Evolutionary conservation across 2,329 filamentous ascomycete genomes (phyloP).

Genomic region (Pseudogymnoascus sp.): DNA sequence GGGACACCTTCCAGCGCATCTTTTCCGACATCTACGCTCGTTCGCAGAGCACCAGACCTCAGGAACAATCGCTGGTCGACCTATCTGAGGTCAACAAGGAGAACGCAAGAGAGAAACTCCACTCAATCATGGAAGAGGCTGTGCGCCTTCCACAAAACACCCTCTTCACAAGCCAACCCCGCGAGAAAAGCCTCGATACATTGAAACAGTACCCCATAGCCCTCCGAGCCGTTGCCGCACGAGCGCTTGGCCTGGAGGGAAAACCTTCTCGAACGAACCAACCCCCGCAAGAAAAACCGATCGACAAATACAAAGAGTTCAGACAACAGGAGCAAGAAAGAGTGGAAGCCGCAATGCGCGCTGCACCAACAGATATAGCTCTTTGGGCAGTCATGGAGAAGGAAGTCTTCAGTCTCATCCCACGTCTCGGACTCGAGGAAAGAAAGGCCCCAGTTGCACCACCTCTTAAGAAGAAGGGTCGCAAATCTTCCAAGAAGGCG

Average conservation of each 20-base stretch:
- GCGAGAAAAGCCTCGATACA: constrained; percentile 8
- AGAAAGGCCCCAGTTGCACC: background rate
- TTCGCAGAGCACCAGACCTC: constrained; percentile 20
- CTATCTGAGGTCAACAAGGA: constrained; percentile 1
- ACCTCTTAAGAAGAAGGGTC: constrained; percentile 12
- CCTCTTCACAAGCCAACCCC: constrained; percentile 1
- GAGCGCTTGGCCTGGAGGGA: constrained; percentile 23
- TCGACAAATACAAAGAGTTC: constrained; percentile 18
- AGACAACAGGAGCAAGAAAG: constrained; percentile 40
- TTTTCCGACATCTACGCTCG: constrained; percentile 50
- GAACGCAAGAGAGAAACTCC: constrained; percentile 17
- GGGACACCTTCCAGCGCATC: constrained; percentile 43
- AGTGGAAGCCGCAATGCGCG: constrained; percentile 47
- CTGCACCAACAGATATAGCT: constrained; percentile 52
- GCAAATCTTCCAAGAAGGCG: background rate
- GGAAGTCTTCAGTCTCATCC: constrained; percentile 58
- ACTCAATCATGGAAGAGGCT: constrained; percentile 1
- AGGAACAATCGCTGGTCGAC: background rate
- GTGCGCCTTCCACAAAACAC: background rate
- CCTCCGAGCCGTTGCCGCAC: constrained; percentile 25
- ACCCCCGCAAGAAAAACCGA: background rate
- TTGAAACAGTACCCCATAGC: constrained; percentile 26
- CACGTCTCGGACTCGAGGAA: constrained; percentile 46
- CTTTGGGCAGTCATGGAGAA: constrained; percentile 61
- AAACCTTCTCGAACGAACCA: constrained; percentile 13